phyloP scores from a whole-genome alignment of 2,329 filamentous ascomycete genomes.

The Albifimbria verrucaria region DNA sequence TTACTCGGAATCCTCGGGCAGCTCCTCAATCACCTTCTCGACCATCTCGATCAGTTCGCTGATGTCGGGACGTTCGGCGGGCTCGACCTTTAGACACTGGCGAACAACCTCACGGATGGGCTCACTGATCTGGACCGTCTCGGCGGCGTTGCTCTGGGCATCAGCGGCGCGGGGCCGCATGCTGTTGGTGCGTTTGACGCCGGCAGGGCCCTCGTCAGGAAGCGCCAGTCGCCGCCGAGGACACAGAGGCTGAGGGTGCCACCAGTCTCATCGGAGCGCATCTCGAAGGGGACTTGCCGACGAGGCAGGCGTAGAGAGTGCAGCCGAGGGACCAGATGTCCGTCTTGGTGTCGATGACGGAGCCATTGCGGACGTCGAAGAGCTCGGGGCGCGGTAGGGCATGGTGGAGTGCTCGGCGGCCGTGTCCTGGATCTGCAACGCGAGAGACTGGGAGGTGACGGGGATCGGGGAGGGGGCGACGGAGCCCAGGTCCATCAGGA shows the following conservation, averaged over 20 bases:
- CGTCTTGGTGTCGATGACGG: slow-evolving; percentile 89
- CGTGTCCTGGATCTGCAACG: slow-evolving; percentile 87
- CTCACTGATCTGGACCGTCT: slow-evolving; percentile 64
- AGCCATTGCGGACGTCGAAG: slow-evolving; percentile 94
- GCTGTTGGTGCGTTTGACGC: slow-evolving; percentile 43
- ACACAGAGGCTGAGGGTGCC: slow-evolving; percentile 91
- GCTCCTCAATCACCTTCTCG: slow-evolving; percentile 64
- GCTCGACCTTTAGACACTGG: slow-evolving; percentile 82
- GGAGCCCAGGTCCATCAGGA: slow-evolving; percentile 96
- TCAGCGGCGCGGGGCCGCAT: slow-evolving; percentile 28
- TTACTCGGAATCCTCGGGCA: slow-evolving; percentile 52
- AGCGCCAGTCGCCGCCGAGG: slow-evolving; percentile 90
- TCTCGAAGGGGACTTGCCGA: slow-evolving; percentile 96
- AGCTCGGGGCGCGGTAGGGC: slow-evolving; percentile 98
- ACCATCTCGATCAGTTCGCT: slow-evolving; percentile 78
- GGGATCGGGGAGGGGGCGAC: slow-evolving; percentile 82
- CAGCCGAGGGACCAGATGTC: slow-evolving; percentile 98
- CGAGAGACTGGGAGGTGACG: slow-evolving; percentile 85
- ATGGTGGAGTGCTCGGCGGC: slow-evolving; percentile 97
- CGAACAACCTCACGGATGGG: slow-evolving; percentile 83
- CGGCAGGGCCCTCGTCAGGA: slow-evolving; percentile 76
- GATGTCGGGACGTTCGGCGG: slow-evolving; percentile 81
- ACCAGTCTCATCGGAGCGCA: slow-evolving; percentile 91
- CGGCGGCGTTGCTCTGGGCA: slow-evolving; percentile 20
- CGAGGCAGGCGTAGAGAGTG: slow-evolving; percentile 94